Evolutionary conservation across 108 stramenopile genomes (phyloP), one percentile per base, ranked within the genome.

Genomic region (Mayamaea pseudoterrestris): DNA sequence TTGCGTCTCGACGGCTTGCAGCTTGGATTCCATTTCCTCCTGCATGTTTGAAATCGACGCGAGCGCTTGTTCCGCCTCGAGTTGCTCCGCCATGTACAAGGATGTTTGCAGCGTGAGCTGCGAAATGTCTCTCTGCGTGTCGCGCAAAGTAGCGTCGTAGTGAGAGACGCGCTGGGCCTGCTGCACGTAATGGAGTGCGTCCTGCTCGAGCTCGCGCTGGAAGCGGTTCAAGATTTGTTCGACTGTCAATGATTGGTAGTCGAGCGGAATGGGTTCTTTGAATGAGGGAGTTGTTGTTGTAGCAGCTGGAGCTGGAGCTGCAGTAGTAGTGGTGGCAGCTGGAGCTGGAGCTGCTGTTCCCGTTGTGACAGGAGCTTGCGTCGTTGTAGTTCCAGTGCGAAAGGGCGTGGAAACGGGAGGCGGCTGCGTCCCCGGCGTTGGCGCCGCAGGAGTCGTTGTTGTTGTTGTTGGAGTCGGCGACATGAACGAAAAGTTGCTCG

Each of bases 181-280:
- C 12, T 64, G 58, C 12, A 71, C 40, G 50, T 74, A 87, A 12
- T 64, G 44, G 31, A 78, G 41, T 5, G 85, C 54, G 57, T 82
- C 80, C 24, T 69, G 52, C 58, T 83, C 80, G 17, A 88, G 65
- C 55, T 88, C 78, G 26, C 68, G 55, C 59, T 80, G 78, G 52
- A 82, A 83, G 6, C 61, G 55, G 50, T 88, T 88, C 48, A 88
- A 23, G 25, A 80, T 83, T 67, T 88, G 73, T 63, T 88, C 80
- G n/a, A 88, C 69, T 28, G 85, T 78, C 14, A 83, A 50, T 11
- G 80, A 70, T 52, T 88, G 85, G 47, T 88, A 86, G 47, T 80
- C 79, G 30, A 85, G 36, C 0, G 70, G 53, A 3, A 74, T 67
- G 14, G 77, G 77, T 57, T 73, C 74, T 16, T 13, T 26, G 41